Evolutionary conservation across 106 monocot species (phyloP).

Genomic region (Triglochin maritima): DNA sequence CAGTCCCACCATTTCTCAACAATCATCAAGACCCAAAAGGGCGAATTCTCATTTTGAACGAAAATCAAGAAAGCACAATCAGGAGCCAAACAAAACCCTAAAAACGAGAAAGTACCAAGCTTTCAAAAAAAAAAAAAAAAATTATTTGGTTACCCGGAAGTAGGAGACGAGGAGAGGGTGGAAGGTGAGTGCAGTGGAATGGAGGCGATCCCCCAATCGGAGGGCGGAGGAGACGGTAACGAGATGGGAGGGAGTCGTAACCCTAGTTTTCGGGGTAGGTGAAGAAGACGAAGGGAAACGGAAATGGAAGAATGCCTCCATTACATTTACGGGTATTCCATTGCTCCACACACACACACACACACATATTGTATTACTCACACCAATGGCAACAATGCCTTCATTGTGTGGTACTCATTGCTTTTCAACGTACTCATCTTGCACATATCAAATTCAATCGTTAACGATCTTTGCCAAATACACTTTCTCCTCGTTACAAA

Average conservation of each 20-base stretch:
- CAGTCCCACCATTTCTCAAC: background rate
- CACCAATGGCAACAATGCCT: too few relatives aligned
- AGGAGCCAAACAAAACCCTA: background rate
- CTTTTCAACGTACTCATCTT: too few relatives aligned
- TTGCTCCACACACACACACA: too few relatives aligned
- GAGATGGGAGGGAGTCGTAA: slow-evolving; percentile 2
- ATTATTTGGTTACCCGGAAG: background rate
- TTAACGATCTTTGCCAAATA: too few relatives aligned
- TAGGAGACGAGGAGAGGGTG: background rate
- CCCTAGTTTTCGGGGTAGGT: background rate
- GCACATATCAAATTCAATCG: too few relatives aligned
- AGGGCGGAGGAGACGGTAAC: background rate
- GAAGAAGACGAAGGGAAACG: background rate
- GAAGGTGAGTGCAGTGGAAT: background rate
- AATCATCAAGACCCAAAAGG: background rate
- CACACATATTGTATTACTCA: too few relatives aligned
- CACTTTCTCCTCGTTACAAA: too few relatives aligned
- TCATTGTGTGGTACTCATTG: too few relatives aligned
- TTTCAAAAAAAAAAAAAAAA: background rate
- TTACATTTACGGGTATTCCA: too few relatives aligned
- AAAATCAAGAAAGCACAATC: background rate
- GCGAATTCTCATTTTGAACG: background rate
- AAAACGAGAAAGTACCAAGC: background rate
- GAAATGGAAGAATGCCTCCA: slow-evolving; percentile 4
- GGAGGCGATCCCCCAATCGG: slow-evolving; percentile 2